Percentiles rank a stretch among this genome's conserved stretches.
phyloP scores from a whole-genome alignment of 129 eudicot species.

The Glebionis coronaria region DNA sequence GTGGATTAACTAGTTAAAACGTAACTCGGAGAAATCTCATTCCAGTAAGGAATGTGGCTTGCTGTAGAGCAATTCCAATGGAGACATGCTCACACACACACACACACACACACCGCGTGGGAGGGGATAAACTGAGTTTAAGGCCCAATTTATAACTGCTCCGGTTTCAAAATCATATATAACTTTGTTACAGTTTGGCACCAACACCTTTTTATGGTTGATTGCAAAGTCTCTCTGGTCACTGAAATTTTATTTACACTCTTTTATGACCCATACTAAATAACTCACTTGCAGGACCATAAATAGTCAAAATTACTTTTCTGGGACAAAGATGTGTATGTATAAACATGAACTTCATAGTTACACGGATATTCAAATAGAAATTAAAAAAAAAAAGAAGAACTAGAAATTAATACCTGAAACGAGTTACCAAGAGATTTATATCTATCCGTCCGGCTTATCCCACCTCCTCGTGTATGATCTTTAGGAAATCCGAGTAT shows the following conservation, averaged over 20 bases:
- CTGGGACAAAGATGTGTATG: background rate
- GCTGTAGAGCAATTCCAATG: too few relatives aligned
- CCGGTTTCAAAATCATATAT: background rate
- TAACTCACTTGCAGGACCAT: background rate
- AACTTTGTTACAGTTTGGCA: too few relatives aligned
- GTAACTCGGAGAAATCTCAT: too few relatives aligned
- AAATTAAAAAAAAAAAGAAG: background rate
- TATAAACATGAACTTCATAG: too few relatives aligned
- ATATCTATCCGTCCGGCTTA: slow-evolving; percentile 77
- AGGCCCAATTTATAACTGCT: slow-evolving; percentile 6
- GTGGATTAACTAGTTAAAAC: too few relatives aligned
- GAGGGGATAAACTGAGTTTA: background rate
- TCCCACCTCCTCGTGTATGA: slow-evolving; percentile 93
- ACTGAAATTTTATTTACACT: too few relatives aligned
- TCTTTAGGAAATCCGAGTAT: slow-evolving; percentile 80
- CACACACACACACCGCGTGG: too few relatives aligned
- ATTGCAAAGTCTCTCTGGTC: too few relatives aligned
- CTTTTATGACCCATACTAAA: background rate
- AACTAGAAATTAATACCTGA: slow-evolving; percentile 54
- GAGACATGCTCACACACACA: too few relatives aligned
- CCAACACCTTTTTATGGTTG: too few relatives aligned
- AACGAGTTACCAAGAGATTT: slow-evolving; percentile 91
- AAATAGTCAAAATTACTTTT: background rate
- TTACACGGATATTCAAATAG: background rate
- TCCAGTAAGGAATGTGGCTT: background rate